phyloP scores from a whole-genome alignment of 768 basidiomycete species.

The Pisolithus orientalis region DNA sequence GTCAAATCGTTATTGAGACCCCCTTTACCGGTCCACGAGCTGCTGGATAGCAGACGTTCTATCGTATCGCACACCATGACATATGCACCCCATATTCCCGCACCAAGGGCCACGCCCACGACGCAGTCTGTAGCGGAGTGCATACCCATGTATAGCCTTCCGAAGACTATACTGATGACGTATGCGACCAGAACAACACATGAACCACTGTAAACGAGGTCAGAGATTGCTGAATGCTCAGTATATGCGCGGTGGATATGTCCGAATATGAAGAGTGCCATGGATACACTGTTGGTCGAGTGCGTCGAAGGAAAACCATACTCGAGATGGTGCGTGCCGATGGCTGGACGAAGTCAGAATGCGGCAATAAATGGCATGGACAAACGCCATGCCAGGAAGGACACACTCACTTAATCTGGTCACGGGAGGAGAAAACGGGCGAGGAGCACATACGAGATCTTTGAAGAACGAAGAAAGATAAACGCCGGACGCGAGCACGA shows the following conservation, averaged over 20 bases:
- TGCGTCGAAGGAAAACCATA: constrained; percentile 97
- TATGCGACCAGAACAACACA: constrained; percentile 49
- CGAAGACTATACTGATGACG: constrained; percentile 66
- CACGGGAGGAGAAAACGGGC: constrained; percentile 88
- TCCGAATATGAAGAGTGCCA: constrained; percentile 74
- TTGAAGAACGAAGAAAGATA: constrained; percentile 86
- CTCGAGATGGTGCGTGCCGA: constrained; percentile 78
- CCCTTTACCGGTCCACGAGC: constrained; percentile 30
- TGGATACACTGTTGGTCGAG: constrained; percentile 84
- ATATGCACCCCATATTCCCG: constrained; percentile 52
- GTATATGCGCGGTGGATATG: constrained; percentile 48
- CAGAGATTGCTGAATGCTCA: constrained; percentile 36
- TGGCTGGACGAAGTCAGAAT: constrained; percentile 37
- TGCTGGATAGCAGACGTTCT: constrained; percentile 36
- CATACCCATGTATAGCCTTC: constrained; percentile 84
- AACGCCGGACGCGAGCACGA: constrained; percentile 72
- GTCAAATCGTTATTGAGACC: constrained; percentile 9
- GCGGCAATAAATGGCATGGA: not conserved
- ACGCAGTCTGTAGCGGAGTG: constrained; percentile 76
- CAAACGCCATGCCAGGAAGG: too few species aligned
- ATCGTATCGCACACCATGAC: constrained; percentile 30
- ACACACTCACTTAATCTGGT: constrained; percentile 69
- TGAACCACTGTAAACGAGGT: constrained; percentile 35
- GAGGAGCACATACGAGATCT: constrained; percentile 84
- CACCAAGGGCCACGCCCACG: constrained; percentile 59